Percentiles rank a stretch among this genome's conserved stretches.
Conservation (phyloP, 495 filamentous ascomycete genomes). For the Neurospora sp. region DNA sequence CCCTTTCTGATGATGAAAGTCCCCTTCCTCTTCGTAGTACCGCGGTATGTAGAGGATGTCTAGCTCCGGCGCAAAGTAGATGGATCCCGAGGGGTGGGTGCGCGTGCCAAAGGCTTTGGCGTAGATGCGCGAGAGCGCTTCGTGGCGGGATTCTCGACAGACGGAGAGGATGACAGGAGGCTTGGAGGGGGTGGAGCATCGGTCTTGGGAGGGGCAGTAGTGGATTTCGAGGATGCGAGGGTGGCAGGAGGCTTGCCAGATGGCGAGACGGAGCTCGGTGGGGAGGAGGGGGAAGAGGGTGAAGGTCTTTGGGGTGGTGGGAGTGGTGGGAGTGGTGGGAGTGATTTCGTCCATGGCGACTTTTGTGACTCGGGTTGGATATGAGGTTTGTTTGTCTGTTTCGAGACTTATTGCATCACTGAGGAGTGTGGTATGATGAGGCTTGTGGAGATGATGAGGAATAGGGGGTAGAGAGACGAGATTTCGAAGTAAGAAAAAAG, state of each 20-base stretch:
- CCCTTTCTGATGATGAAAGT: neutral
- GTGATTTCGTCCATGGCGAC: neutral
- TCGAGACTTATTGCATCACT: neutral
- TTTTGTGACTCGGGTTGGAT: neutral
- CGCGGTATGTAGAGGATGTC: constrained; percentile 43
- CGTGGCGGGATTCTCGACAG: constrained; percentile 35
- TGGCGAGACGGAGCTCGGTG: constrained; percentile 39
- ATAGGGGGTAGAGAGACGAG: neutral
- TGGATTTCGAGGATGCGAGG: constrained; percentile 33
- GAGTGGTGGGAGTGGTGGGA: constrained; percentile 3
- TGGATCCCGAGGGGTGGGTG: constrained; percentile 14
- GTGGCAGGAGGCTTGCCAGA: constrained; percentile 34
- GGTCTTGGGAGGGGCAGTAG: constrained; percentile 23
- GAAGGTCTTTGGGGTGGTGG: constrained; percentile 20
- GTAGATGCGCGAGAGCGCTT: constrained; percentile 29
- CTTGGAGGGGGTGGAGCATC: constrained; percentile 25
- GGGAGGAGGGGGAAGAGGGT: constrained; percentile 33
- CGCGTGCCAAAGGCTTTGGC: constrained; percentile 30
- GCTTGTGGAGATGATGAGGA: neutral
- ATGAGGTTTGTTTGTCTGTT: neutral
- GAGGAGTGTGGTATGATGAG: neutral
- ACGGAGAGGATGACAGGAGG: constrained; percentile 33
- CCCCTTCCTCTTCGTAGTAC: constrained; percentile 12
- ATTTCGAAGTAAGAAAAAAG: neutral
- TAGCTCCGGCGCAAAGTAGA: constrained; percentile 35